These are phyloP conservation scores for Platanthera zijinensis DNA, from an alignment of 106 monocot species.

Conservation along the genomic window DNA sequence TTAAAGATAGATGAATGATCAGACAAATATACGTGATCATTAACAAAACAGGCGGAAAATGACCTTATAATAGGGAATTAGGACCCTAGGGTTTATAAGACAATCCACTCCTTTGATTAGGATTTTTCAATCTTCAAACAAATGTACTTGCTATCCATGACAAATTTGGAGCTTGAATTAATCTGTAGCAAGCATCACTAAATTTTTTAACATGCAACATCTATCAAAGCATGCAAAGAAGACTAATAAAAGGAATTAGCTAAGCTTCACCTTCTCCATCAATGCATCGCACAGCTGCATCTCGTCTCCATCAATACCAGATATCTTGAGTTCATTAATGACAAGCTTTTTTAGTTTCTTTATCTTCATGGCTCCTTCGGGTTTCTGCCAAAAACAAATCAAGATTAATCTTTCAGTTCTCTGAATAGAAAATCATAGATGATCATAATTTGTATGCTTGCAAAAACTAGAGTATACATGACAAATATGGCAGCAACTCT, in stretches of 20 bases:
- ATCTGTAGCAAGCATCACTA: constrained; percentile 28
- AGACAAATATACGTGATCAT: neutral
- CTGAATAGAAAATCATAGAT: neutral
- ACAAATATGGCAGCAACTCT: too few relatives aligned
- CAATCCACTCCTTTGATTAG: neutral
- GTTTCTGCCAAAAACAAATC: constrained; percentile 21
- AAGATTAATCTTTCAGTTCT: neutral
- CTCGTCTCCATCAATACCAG: constrained; percentile 40
- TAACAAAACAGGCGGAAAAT: neutral
- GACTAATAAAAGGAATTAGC: neutral
- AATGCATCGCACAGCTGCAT: constrained; percentile 24
- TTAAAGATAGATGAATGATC: neutral
- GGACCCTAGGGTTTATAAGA: neutral
- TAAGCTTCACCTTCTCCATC: constrained; percentile 37
- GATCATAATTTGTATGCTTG: neutral
- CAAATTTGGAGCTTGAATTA: constrained; percentile 42
- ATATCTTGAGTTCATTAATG: constrained; percentile 28
- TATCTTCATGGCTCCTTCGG: constrained; percentile 46
- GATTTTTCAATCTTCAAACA: constrained; percentile 25
- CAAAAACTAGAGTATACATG: neutral
- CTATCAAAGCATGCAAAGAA: neutral
- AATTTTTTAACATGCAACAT: neutral
- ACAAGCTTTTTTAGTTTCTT: constrained; percentile 57
- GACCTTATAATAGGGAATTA: neutral
- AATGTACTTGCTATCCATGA: constrained; percentile 36